Evolutionary conservation across 1,284 basidiomycete genomes (phyloP), one percentile per base, ranked within the genome.

Genomic region (Takashimella koratensis): DNA sequence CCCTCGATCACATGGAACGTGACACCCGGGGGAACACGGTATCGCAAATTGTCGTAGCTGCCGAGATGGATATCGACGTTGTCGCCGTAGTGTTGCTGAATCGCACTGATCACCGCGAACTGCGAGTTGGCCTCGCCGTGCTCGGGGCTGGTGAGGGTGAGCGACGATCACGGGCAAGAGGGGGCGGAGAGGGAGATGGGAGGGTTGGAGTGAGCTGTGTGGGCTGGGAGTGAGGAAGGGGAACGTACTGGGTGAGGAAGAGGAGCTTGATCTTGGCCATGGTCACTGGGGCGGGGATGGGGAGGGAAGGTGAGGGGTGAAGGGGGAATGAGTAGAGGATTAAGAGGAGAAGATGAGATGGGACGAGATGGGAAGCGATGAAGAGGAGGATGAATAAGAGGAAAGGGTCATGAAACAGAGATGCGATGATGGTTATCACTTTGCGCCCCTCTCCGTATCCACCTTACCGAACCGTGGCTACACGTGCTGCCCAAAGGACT

Each of bases 111-210:
- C 16, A 54, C 52, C 10, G 55, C 53, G 21, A 65, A 20, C 11
- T 63, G 60, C 0, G 54, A 50, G 39, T 63, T 63, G 47, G 57
- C 49, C 39, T 63, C 59, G 27, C 63, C 63, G 12, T 51, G 52
- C 49, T 64, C 63, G 30, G 30, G 30, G 16, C 30, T 36, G 30
- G 16, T n/a, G 30, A 36, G 30, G 30, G 16, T 8, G 30, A 36
- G 16, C 10, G 30, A 16, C 16, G 16, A 16, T 8, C 16, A 36
- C 16, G 30, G 16, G 16, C 10, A 36, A 8, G 30, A 36, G 8
- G 8, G 30, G 8, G 16, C 16, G 16, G 30, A 36, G 16, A 8
- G 16, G 16, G 30, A 36, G 30, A 36, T 36, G 30, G 30, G 16
- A 36, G 8, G 30, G 16, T 8, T 36, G 30, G 10, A 36, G 30